A percentile compares a stretch with the other conserved stretches of the same genome.
Evolutionary conservation across 306 rosid species (phyloP).

Genomic region (Lagenaria siceraria): DNA sequence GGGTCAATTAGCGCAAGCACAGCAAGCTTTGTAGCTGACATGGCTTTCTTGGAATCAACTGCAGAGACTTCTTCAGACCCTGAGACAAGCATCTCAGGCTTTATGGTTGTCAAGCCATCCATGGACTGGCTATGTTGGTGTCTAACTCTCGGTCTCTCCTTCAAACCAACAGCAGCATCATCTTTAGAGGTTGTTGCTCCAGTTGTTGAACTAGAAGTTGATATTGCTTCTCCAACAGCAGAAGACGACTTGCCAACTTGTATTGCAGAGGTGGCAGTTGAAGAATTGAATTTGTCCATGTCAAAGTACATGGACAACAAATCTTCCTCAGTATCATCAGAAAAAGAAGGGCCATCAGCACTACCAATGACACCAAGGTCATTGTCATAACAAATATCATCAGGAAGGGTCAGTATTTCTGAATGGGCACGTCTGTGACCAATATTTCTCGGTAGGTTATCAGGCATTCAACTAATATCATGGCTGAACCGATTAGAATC

Average conservation of each 20-base stretch:
- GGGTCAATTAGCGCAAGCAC: slow-evolving; percentile 90
- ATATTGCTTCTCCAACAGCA: slow-evolving; percentile 9
- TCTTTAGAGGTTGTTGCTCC: slow-evolving; percentile 35
- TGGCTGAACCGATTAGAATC: slow-evolving; percentile 72
- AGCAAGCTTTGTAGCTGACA: slow-evolving; percentile 82
- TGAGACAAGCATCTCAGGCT: slow-evolving; percentile 65
- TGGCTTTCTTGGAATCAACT: slow-evolving; percentile 64
- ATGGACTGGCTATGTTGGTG: slow-evolving; percentile 97
- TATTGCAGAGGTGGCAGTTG: slow-evolving; percentile 57
- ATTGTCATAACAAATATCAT: slow-evolving; percentile 88
- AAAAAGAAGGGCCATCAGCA: slow-evolving; percentile 75
- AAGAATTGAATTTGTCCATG: slow-evolving; percentile 85
- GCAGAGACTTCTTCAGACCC: slow-evolving; percentile 60
- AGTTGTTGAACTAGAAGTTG: slow-evolving; percentile 11
- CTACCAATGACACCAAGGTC: slow-evolving; percentile 92
- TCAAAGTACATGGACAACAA: slow-evolving; percentile 81
- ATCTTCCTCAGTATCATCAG: slow-evolving; percentile 93
- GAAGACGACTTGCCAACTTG: slow-evolving; percentile 57
- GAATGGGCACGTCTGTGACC: slow-evolving; percentile 98
- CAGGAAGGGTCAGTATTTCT: slow-evolving; percentile 75
- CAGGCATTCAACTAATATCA: slow-evolving; percentile 87
- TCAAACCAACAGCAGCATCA: slow-evolving; percentile 20
- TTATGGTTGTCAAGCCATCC: slow-evolving; percentile 84
- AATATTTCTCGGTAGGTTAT: slow-evolving; percentile 62
- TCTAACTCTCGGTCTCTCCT: slow-evolving; percentile 74